Conservation (phyloP, 441 rosid genomes). For the Erysimum cheiri region DNA sequence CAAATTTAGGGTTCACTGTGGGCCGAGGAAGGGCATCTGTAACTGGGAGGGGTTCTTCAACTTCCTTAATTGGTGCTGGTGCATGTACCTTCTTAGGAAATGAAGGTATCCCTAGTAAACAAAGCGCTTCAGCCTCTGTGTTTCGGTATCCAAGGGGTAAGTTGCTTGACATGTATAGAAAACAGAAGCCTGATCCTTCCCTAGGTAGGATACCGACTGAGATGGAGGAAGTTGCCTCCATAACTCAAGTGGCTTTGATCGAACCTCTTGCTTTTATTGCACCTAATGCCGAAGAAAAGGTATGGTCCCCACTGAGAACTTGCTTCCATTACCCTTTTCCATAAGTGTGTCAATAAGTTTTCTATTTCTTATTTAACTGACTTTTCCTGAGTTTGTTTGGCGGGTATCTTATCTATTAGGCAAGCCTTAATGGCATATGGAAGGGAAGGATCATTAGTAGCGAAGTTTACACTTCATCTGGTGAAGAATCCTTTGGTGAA, state of each 20-base stretch:
- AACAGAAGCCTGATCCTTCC: slow-evolving; percentile 55
- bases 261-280: slow-evolving; percentile 82
- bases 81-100: slow-evolving; percentile 38
- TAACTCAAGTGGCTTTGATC: slow-evolving; percentile 49
- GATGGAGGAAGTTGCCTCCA: slow-evolving; percentile 63
- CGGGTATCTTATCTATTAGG: slow-evolving; percentile 49
- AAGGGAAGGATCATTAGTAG: slow-evolving; percentile 73
- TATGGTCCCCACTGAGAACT: slow-evolving; percentile 35
- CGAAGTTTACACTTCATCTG: slow-evolving; percentile 57
- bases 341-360: background rate
- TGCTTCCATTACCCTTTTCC: slow-evolving; percentile 6
- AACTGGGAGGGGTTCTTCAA: slow-evolving; percentile 37
- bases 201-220: slow-evolving; percentile 54
- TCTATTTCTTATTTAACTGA: slow-evolving; percentile 13
- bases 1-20: slow-evolving; percentile 68
- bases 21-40: slow-evolving; percentile 70
- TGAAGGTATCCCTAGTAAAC: slow-evolving; percentile 51
- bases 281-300: slow-evolving; percentile 84
- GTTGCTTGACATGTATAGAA: slow-evolving; percentile 89
- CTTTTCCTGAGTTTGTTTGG: background rate
- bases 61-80: slow-evolving; percentile 36
- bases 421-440: slow-evolving; percentile 67
- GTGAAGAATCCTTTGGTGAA: slow-evolving; percentile 57
- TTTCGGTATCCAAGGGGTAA: slow-evolving; percentile 84
- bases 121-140: slow-evolving; percentile 23